Evolutionary conservation across 2,329 filamentous ascomycete genomes (phyloP).

Genomic region (Penicillium brevicompactum): DNA sequence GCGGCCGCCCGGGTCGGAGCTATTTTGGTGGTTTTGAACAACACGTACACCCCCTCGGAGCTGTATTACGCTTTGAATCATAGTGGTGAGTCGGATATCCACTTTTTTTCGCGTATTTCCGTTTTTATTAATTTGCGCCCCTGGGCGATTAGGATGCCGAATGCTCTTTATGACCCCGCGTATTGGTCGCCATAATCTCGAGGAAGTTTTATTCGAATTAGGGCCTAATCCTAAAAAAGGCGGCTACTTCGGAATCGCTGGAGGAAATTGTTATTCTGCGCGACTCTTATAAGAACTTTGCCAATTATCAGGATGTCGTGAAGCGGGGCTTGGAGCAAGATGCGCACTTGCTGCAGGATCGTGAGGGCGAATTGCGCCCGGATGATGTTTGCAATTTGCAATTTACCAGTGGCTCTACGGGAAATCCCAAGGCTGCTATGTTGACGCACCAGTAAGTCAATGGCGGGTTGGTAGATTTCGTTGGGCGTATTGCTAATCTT

Average conservation of each 20-base stretch:
- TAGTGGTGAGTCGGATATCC: conserved; percentile 54
- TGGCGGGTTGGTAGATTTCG: background rate
- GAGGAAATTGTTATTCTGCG: conserved; percentile 63
- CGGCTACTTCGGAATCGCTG: conserved; percentile 39
- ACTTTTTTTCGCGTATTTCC: background rate
- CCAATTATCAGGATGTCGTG: conserved; percentile 63
- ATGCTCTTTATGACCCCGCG: conserved; percentile 71
- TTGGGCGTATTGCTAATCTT: background rate
- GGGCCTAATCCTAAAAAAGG: conserved; percentile 35
- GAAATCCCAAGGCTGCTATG: conserved; percentile 73
- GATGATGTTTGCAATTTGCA: conserved; percentile 73
- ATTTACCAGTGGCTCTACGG: conserved; percentile 75
- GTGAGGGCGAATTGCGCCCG: conserved; percentile 59
- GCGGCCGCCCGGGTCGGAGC: conserved; percentile 67
- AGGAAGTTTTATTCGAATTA: conserved; percentile 59
- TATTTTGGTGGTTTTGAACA: conserved; percentile 76
- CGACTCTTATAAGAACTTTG: conserved; percentile 56
- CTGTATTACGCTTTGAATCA: conserved; percentile 71
- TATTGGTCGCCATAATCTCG: conserved; percentile 68
- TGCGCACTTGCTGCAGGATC: conserved; percentile 54
- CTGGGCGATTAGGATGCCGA: conserved; percentile 60
- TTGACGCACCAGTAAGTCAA: conserved; percentile 64
- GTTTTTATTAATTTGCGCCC: background rate
- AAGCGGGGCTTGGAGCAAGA: conserved; percentile 53
- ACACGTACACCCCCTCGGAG: conserved; percentile 76